Base-by-base conservation (phyloP, 225 moss, liverwort and hornwort species). In the Polytrichum commune region DNA sequence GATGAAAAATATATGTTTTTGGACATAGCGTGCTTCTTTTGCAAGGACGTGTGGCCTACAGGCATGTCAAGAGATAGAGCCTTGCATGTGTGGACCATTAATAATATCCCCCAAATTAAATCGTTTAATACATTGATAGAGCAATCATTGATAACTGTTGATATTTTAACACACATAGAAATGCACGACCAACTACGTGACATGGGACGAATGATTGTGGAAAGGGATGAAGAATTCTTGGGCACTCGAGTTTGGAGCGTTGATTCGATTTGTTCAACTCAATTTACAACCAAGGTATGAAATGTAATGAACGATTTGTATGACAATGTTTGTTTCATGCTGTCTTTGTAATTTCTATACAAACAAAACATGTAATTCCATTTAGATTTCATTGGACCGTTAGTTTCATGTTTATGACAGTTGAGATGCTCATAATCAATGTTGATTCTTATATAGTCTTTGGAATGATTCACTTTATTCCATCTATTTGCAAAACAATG, bases 131-230 rank as follows among this genome's bases (percentile, higher is more conserved):
- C 20, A 5, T 56, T 56, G 56, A 56, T 56, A 4, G n/a, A 56
- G 4, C 19, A 4, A 6, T 56, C 56, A 56, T 56, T 56, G 19
- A 19, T 56, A 56, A 56, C 19, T 18, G 56, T 56, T 18, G 56
- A 56, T 19, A 0, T 4, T 19, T 1, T 19, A 19, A 19, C 19
- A n/a, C 0, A 0, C 56, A 18, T 56, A n/a, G 56, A n/a, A 56
- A 56, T 56, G 56, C 56, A 56, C 19, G 56, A 56, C 56, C 56
- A 56, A 56, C 56, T 56, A 18, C 56, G 56, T 56, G 56, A 56
- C n/a, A 56, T 56, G 56, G 56, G 56, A 18, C 19, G 56, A 56
- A 56, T 56, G 56, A 56, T 56, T 56, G 56, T 56, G 18, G 56
- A 56, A 56, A 56, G 7, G 32, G 0, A 1, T 32, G 7, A 56